Base-by-base conservation (phyloP, 2,329 filamentous ascomycete species). In the Aspergillus udagawae region DNA sequence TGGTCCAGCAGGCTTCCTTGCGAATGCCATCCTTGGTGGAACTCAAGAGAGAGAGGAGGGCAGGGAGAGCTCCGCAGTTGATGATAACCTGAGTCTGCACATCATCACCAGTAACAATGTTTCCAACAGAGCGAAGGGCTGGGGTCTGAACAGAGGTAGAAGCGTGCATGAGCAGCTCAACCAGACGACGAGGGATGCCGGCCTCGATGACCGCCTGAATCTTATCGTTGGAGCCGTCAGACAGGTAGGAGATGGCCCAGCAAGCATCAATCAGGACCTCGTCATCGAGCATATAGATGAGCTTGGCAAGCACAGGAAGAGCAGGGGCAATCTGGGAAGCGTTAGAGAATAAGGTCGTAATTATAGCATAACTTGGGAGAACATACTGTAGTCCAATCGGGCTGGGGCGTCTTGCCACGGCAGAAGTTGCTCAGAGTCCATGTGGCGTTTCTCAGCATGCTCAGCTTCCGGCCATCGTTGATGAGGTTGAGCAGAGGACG, bases 341-440 rank as follows among this genome's bases (percentile, higher is more conserved):
- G 68, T 67, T 60, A 68, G 66, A 25, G 49, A 28, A 25, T 35
- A 9, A 32, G 1, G 4, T n/a, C 4, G 21, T 23, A 5, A 32
- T 56, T 49, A 50, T 47, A 41, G 38, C 54, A 56, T 55, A 51
- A 25, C 20, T 51, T 44, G 21, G 12, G 12, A 51, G 29, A 50
- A 83, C 91, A 78, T 83, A 96, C 92, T 41, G 91, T 97, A 72
- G 87, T 86, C 94, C 94, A 99, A 74, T 99, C 94, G 49, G 94
- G 94, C 80, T 99, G 94, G 52, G 94, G 94, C 8, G 93, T 97
- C 86, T 99, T 99, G 79, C 94, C 94, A 82, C 94, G 91, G 82
- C 94, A 99, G 81, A 99, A 99, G 83, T 99, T 99, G 84, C 94
- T 97, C 56, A 99, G 82, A 48, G 94, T 99, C 94, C 94, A 99